These are phyloP conservation scores for Venturia asperata DNA, from an alignment of 2,329 filamentous ascomycete species.

Conservation along the genomic window DNA sequence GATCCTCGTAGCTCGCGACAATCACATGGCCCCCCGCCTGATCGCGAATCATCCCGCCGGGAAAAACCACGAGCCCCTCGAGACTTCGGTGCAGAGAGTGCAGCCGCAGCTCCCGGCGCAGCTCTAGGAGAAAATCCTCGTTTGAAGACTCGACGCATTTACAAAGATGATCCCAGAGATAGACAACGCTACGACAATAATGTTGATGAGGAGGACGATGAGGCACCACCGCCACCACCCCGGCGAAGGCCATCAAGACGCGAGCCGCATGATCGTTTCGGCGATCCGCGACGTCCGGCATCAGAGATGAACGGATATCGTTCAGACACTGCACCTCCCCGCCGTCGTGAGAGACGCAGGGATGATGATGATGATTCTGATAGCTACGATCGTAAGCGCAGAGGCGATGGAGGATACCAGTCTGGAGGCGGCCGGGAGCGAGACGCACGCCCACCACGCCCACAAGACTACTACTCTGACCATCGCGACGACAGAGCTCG, in stretches of 20 bases:
- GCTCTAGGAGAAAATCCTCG: neutral
- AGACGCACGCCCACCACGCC: slow-evolving; percentile 6
- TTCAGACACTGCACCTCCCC: slow-evolving; percentile 20
- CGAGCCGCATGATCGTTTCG: neutral
- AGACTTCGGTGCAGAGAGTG: neutral
- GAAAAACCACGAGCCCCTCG: slow-evolving; percentile 6
- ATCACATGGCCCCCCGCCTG: neutral
- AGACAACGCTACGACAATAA: slow-evolving; percentile 10
- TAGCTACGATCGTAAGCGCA: slow-evolving; percentile 17
- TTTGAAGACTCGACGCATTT: neutral
- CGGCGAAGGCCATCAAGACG: neutral
- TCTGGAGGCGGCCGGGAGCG: slow-evolving; percentile 17
- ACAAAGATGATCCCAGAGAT: slow-evolving; percentile 8
- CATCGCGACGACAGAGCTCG: slow-evolving; percentile 17
- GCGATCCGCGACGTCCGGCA: neutral
- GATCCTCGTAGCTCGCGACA: neutral
- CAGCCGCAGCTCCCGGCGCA: neutral
- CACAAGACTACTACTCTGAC: slow-evolving; percentile 20
- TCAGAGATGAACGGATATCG: slow-evolving; percentile 15
- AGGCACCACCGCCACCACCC: slow-evolving; percentile 1
- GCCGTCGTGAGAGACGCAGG: slow-evolving; percentile 20
- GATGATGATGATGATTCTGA: slow-evolving; percentile 17
- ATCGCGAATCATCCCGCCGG: slow-evolving; percentile 2
- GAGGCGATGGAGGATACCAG: slow-evolving; percentile 20
- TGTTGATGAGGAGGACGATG: slow-evolving; percentile 1